Evolutionary conservation across 2,329 filamentous ascomycete genomes (phyloP).

Genomic region (Epichloe hybrida): DNA sequence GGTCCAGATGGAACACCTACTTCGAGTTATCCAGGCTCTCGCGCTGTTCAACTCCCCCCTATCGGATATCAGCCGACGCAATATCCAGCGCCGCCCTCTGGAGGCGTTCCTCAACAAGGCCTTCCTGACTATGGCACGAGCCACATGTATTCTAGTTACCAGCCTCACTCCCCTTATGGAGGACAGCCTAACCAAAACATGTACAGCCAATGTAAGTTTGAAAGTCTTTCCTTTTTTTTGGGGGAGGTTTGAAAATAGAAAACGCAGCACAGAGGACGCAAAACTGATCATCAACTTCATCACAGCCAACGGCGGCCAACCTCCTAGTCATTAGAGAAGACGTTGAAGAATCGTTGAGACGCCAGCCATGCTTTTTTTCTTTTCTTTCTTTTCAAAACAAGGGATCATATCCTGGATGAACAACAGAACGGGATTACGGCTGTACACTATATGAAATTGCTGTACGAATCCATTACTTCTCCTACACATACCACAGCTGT

Average conservation of each 20-base stretch:
- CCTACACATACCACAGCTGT: neutral
- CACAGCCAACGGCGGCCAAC: constrained; percentile 7
- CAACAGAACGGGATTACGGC: constrained; percentile 1
- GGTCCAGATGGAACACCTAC: constrained; percentile 27
- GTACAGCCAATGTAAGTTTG: constrained; percentile 42
- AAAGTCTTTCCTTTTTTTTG: neutral
- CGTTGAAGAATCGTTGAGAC: neutral
- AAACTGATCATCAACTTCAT: neutral
- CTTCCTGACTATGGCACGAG: constrained; percentile 41
- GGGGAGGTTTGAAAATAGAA: too few species aligned
- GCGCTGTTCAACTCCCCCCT: constrained; percentile 54
- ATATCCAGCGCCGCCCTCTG: constrained; percentile 50
- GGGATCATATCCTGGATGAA: neutral
- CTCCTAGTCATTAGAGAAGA: neutral
- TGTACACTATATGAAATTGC: constrained; percentile 1
- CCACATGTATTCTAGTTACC: constrained; percentile 45
- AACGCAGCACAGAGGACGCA: neutral
- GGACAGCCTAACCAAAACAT: constrained; percentile 43
- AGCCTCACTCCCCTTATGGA: constrained; percentile 45
- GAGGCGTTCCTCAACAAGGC: constrained; percentile 35
- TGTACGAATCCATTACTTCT: constrained; percentile 1
- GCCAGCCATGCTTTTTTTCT: neutral
- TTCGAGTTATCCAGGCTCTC: constrained; percentile 43
- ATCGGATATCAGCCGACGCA: constrained; percentile 58
- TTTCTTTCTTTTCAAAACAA: neutral